phyloP scores from a whole-genome alignment of 768 basidiomycete species.

The Boletellus ananas region DNA sequence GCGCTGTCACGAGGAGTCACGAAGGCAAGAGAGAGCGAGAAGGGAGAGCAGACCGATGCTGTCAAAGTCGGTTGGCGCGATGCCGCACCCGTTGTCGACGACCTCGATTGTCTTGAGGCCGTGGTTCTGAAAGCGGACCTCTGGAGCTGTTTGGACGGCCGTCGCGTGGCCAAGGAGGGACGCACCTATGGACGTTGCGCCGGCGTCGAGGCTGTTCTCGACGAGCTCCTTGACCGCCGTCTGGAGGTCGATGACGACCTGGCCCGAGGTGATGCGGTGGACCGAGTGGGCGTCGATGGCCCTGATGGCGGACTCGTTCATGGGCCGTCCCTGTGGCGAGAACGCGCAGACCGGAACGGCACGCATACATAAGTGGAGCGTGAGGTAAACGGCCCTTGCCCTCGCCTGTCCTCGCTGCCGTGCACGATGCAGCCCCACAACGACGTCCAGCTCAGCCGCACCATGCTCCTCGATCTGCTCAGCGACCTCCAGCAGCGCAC shows the following conservation, averaged over 20 bases:
- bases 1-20: constrained; percentile 39
- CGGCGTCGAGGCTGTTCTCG: constrained; percentile 94
- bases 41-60: constrained; percentile 53
- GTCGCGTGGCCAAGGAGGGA: background rate
- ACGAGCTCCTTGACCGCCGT: constrained; percentile 94
- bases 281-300: constrained; percentile 75
- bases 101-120: constrained; percentile 84
- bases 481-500: constrained; percentile 49
- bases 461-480: constrained; percentile 44
- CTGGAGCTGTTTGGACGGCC: constrained; percentile 37
- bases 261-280: constrained; percentile 90
- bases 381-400: background rate
- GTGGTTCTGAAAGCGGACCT: constrained; percentile 86
- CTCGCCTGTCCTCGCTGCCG: background rate
- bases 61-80: constrained; percentile 71
- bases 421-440: constrained; percentile 31
- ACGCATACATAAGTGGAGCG: too few relatives aligned
- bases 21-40: background rate
- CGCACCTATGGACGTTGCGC: constrained; percentile 81
- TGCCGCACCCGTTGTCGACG: constrained; percentile 89
- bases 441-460: constrained; percentile 30
- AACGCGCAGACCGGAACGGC: too few relatives aligned
- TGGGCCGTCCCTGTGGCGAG: background rate
- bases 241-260: constrained; percentile 91
- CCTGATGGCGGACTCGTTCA: constrained; percentile 30